phyloP scores from a whole-genome alignment of 129 eudicot species.

The Oenanthe sinensis region DNA sequence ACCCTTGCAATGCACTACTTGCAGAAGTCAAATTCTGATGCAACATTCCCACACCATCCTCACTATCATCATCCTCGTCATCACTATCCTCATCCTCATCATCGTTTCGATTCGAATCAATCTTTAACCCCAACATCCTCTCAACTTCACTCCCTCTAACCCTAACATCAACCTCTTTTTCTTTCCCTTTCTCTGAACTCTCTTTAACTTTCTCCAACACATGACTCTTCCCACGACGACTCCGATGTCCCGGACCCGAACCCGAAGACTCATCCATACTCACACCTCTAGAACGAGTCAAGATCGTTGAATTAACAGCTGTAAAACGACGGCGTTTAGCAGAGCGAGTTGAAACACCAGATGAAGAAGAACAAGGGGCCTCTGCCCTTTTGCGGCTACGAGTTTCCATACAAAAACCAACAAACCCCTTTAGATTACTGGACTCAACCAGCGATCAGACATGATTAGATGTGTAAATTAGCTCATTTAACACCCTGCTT shows the following conservation, averaged over 20 bases:
- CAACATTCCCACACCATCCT: conserved; percentile 74
- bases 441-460: conserved; percentile 52
- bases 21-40: conserved; percentile 87
- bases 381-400: conserved; percentile 99
- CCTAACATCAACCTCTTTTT: conserved; percentile 68
- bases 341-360: conserved; percentile 77
- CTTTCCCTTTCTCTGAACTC: conserved; percentile 77
- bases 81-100: conserved; percentile 22
- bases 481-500: neutral
- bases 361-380: conserved; percentile 89
- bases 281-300: conserved; percentile 46
- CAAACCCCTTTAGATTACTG: conserved; percentile 38
- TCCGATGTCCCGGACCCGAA: conserved; percentile 41
- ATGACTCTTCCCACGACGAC: conserved; percentile 56
- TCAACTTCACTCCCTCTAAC: conserved; percentile 35
- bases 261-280: conserved; percentile 77
- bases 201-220: conserved; percentile 30
- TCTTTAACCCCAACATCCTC: conserved; percentile 47
- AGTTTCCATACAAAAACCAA: conserved; percentile 97
- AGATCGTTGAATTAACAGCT: conserved; percentile 22
- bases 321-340: conserved; percentile 65
- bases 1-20: conserved; percentile 90
- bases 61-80: conserved; percentile 47
- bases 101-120: conserved; percentile 33
- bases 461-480: neutral